phyloP scores from a whole-genome alignment of 331 rosid species.

The Malus hybrid region DNA sequence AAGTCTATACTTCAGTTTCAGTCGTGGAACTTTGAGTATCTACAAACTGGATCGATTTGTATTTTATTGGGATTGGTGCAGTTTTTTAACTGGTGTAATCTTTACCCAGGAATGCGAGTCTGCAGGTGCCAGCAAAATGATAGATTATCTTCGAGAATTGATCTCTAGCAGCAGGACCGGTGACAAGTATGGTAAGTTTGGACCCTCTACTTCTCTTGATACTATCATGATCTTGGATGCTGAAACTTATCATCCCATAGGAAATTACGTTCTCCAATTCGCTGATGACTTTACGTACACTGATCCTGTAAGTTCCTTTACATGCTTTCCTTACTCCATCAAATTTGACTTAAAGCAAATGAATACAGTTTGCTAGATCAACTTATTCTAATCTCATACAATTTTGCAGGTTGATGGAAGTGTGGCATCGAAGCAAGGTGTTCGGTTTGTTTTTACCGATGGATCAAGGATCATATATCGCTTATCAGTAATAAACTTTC shows the following conservation, averaged over 20 bases:
- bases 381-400: background rate
- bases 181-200: conserved; percentile 71
- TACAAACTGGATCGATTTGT: background rate
- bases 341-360: background rate
- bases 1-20: background rate
- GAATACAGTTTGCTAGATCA: background rate
- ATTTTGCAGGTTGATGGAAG: conserved; percentile 75
- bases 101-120: conserved; percentile 84
- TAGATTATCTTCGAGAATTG: conserved; percentile 55
- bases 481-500: conserved; percentile 55
- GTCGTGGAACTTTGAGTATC: background rate
- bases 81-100: conserved; percentile 6
- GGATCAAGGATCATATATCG: conserved; percentile 95
- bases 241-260: conserved; percentile 31
- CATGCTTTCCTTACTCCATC: conserved; percentile 4
- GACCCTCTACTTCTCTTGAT: background rate
- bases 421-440: conserved; percentile 86
- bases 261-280: conserved; percentile 71
- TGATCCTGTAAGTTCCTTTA: conserved; percentile 65
- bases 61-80: conserved; percentile 1
- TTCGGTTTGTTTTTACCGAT: conserved; percentile 84
- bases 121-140: conserved; percentile 84
- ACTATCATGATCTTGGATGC: conserved; percentile 13
- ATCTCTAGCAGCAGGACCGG: conserved; percentile 65
- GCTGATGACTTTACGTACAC: conserved; percentile 87